A percentile compares a stretch with the other conserved stretches of the same genome.
phyloP scores from a whole-genome alignment of 768 basidiomycete species.

The Collybiopsis luxurians region DNA sequence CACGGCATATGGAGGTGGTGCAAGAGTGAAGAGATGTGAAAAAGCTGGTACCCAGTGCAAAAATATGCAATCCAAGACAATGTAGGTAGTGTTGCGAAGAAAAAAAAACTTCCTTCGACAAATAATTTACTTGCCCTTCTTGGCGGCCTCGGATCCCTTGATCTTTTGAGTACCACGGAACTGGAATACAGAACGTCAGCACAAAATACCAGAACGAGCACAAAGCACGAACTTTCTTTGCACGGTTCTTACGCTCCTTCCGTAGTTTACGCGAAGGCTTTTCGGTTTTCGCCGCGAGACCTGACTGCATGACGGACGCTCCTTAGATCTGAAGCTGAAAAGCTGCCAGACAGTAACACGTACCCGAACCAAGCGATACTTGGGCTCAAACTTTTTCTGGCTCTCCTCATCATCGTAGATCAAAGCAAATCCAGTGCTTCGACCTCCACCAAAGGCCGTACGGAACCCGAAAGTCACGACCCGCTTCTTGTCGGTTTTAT shows the following conservation, averaged over 20 bases:
- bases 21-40: neutral
- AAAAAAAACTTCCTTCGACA: constrained; percentile 8
- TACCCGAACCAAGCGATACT: constrained; percentile 91
- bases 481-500: constrained; percentile 89
- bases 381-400: constrained; percentile 97
- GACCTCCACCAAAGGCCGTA: constrained; percentile 98
- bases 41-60: neutral
- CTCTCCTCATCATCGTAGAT: constrained; percentile 96
- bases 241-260: constrained; percentile 99
- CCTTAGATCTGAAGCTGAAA: neutral
- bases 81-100: neutral
- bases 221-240: constrained; percentile 83
- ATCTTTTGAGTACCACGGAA: constrained; percentile 93
- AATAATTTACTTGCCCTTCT: constrained; percentile 83
- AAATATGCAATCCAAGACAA: constrained; percentile 3
- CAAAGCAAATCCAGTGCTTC: constrained; percentile 94
- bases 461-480: constrained; percentile 93
- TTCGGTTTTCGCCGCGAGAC: constrained; percentile 73
- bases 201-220: constrained; percentile 11
- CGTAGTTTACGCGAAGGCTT: constrained; percentile 95
- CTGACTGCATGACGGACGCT: constrained; percentile 44
- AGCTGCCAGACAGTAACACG: constrained; percentile 30
- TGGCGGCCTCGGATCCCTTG: constrained; percentile 88
- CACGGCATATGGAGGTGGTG: constrained; percentile 1
- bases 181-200: constrained; percentile 37